Conservation (phyloP, 2,329 filamentous ascomycete species). For the Dothideomycetidae sp. region DNA sequence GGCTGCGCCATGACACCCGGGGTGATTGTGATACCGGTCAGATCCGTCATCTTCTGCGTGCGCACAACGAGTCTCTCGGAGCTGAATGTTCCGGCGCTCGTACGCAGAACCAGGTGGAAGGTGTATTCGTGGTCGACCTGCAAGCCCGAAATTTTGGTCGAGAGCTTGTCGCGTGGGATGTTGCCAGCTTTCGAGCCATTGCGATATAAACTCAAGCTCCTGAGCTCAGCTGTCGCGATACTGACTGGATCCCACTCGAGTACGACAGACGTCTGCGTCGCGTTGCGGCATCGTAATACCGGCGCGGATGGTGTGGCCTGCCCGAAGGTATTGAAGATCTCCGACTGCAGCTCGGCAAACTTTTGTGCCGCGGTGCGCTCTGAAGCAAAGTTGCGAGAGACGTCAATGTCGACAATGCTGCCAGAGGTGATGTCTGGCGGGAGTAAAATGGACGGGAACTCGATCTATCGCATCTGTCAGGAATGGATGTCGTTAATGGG, state of each 20-base stretch:
- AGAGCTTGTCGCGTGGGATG: conserved; percentile 81
- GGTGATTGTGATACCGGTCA: conserved; percentile 89
- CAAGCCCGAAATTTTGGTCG: conserved; percentile 91
- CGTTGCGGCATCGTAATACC: conserved; percentile 80
- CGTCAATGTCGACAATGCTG: conserved; percentile 95
- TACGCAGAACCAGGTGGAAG: conserved; percentile 84
- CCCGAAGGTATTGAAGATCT: conserved; percentile 78
- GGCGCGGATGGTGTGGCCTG: conserved; percentile 62
- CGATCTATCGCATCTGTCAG: conserved; percentile 50
- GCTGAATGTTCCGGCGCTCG: conserved; percentile 72
- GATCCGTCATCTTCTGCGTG: conserved; percentile 97
- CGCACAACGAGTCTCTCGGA: conserved; percentile 74
- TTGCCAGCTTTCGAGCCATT: conserved; percentile 95
- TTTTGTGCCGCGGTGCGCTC: conserved; percentile 59
- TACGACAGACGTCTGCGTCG: conserved; percentile 94
- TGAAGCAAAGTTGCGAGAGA: conserved; percentile 68
- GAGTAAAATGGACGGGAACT: conserved; percentile 94
- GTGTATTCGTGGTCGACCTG: conserved; percentile 94
- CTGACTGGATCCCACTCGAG: conserved; percentile 96
- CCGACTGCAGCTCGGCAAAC: conserved; percentile 76
- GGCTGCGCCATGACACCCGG: conserved; percentile 68
- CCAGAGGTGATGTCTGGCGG: conserved; percentile 90
- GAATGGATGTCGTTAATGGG: neutral
- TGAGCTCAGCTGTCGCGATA: conserved; percentile 79
- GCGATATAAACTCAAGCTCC: conserved; percentile 79